phyloP scores from a whole-genome alignment of 495 filamentous ascomycete genomes.

The Staphylotrichum longicolle region DNA sequence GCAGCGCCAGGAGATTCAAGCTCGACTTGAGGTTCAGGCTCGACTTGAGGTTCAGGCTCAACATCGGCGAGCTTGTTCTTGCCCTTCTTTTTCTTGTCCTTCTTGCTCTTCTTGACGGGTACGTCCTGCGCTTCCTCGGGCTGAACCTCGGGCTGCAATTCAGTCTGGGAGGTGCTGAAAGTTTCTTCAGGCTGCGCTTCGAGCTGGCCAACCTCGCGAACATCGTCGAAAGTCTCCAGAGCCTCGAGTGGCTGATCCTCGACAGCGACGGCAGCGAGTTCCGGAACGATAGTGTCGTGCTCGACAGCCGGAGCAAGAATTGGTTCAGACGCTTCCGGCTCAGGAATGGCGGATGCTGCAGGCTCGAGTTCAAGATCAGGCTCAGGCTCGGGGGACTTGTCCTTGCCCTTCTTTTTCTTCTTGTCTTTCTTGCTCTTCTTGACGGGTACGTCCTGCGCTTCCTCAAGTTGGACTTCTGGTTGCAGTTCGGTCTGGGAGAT shows the following conservation, averaged over 20 bases:
- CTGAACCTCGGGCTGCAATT: background rate
- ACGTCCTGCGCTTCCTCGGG: background rate
- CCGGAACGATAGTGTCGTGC: background rate
- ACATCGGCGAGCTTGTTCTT: slow-evolving; percentile 25
- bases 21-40: background rate
- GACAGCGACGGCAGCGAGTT: background rate
- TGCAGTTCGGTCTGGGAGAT: too few species aligned
- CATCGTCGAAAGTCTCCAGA: background rate
- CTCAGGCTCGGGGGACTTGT: slow-evolving; percentile 11
- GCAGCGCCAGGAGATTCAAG: too few species aligned
- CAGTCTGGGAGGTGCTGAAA: too few species aligned
- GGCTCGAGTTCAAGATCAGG: background rate
- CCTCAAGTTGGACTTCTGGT: background rate
- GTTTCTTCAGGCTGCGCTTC: slow-evolving; percentile 18
- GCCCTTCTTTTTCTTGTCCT: slow-evolving; percentile 23
- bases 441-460: background rate
- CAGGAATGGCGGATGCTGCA: background rate
- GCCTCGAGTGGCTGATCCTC: background rate
- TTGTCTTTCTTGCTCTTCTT: slow-evolving; percentile 20
- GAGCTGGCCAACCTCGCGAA: slow-evolving; percentile 18
- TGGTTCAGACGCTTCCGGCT: slow-evolving; percentile 5
- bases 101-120: slow-evolving; percentile 20
- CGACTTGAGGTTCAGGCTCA: slow-evolving; percentile 20
- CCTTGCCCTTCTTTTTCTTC: slow-evolving; percentile 24
- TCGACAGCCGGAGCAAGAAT: background rate